Conservation (phyloP, 768 basidiomycete genomes). For the Termitomyces sp. region DNA sequence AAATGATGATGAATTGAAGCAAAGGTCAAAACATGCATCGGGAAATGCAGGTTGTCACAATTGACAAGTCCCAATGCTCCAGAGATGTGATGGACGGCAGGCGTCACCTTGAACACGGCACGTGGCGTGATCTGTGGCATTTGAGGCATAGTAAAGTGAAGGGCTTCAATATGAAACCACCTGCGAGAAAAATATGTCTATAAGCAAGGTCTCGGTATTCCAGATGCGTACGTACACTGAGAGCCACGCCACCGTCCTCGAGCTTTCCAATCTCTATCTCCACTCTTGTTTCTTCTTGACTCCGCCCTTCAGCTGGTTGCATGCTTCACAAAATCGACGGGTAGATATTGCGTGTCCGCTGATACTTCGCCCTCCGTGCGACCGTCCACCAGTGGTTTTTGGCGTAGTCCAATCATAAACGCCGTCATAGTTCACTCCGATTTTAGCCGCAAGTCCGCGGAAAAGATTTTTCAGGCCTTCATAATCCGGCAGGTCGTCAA, state of each 20-base stretch:
- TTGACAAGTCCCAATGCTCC: background rate
- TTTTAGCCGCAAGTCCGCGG: slow-evolving; percentile 46
- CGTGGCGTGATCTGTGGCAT: background rate
- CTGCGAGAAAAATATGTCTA: background rate
- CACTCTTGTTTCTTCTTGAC: slow-evolving; percentile 10
- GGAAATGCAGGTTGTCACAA: background rate
- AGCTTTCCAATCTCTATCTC: slow-evolving; percentile 6
- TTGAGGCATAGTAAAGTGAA: background rate
- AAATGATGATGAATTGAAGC: background rate
- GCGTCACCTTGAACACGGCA: background rate
- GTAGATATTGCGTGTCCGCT: slow-evolving; percentile 12
- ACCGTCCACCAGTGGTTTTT: slow-evolving; percentile 11
- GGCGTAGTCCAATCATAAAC: slow-evolving; percentile 38
- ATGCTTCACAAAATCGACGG: slow-evolving; percentile 34
- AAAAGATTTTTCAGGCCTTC: slow-evolving; percentile 75
- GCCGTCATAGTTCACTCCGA: slow-evolving; percentile 52
- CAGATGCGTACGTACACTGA: slow-evolving; percentile 3
- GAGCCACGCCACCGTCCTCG: background rate
- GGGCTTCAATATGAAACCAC: background rate
- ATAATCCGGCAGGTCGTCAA: slow-evolving; percentile 88
- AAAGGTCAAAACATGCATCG: background rate
- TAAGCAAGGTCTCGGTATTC: background rate
- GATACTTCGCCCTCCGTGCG: slow-evolving; percentile 15
- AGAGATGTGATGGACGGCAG: background rate
- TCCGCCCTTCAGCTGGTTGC: slow-evolving; percentile 25